Evolutionary conservation across 441 rosid genomes (phyloP).

Genomic region (Eutrema salsugineum): DNA sequence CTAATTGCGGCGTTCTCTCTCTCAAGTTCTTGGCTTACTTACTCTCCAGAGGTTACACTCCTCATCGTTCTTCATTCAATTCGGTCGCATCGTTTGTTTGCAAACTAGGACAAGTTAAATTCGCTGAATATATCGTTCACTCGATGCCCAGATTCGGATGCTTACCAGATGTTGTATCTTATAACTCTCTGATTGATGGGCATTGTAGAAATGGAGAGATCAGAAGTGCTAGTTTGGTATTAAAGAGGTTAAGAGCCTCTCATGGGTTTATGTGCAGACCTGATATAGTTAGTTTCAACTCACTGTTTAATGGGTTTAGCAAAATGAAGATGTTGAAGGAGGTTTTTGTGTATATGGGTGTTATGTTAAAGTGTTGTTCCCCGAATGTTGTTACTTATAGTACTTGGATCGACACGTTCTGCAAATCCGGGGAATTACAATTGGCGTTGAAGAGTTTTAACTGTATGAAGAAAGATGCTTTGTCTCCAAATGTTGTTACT

Average conservation of each 20-base stretch:
- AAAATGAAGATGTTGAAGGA: conserved; percentile 32
- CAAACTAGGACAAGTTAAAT: conserved; percentile 25
- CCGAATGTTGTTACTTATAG: conserved; percentile 42
- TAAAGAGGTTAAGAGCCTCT: conserved; percentile 26
- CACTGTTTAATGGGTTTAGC: conserved; percentile 39
- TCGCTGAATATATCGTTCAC: conserved; percentile 30
- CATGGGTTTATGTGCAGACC: conserved; percentile 25
- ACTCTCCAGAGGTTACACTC: conserved; percentile 34
- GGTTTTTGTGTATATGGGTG: conserved; percentile 37
- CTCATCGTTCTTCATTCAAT: conserved; percentile 44
- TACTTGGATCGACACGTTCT: conserved; percentile 36
- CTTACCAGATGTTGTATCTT: conserved; percentile 34
- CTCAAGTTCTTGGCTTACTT: conserved; percentile 37
- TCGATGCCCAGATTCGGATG: conserved; percentile 34
- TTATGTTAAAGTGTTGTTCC: conserved; percentile 36
- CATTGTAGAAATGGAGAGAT: conserved; percentile 32
- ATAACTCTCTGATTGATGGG: conserved; percentile 42
- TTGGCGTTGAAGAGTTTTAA: conserved; percentile 26
- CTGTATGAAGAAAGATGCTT: conserved; percentile 33
- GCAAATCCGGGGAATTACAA: conserved; percentile 30
- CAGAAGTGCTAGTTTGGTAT: conserved; percentile 22
- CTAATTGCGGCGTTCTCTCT: conserved; percentile 32
- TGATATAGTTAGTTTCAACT: conserved; percentile 39
- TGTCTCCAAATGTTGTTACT: conserved; percentile 34
- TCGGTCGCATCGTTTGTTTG: conserved; percentile 32